Base-by-base conservation (phyloP, 1,284 basidiomycete genomes). In the Trametes versicolor region DNA sequence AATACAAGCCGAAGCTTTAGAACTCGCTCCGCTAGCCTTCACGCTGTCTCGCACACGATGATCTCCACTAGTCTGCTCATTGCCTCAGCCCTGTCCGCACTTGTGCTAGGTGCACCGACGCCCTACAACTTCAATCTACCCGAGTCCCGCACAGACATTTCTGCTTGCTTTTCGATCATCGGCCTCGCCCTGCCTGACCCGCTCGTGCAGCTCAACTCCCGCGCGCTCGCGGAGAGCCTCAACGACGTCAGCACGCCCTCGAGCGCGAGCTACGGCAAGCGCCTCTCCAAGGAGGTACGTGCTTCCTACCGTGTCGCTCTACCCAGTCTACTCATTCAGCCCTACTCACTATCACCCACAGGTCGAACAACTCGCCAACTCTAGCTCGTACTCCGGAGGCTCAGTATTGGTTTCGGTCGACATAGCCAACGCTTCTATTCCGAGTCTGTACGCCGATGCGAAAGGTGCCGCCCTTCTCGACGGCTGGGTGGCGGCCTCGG, bases 401-500 rank as follows among this genome's bases (percentile, higher is more conserved):
- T 73, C 77, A 7, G 79, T 83, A 8, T 75, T 75, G 37, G 55
- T 76, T 17, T 83, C 79, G 79, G 71, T 83, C 9, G 62, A 32
- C 29, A 32, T 32, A 8, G 29, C 29, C 29, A 32, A 32, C 29
- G 3, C 29, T 32, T 3, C 29, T 32, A 32, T n/a, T n/a, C 72
- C 12, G 74, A 74, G 45, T n/a, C 76, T 81, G 66, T 76, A 72
- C 12, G 72, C 83, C 52, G 73, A 63, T n/a, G 73, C 77, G 21
- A 70, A 69, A 56, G 69, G 72, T 3, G 62, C 72, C 45, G 75
- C 79, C 8, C 72, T 77, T 54, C 76, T 74, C 41, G 81, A 79
- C 7, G 81, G 83, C 66, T 83, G 81, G 81, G 61, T 83, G 43
- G 62, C 72, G 5, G 73, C 83, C 67, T 71, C 75, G 12, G 69